These are phyloP conservation scores for Termitomyces sp. DNA, from an alignment of 768 basidiomycete genomes.

Conservation along the genomic window DNA sequence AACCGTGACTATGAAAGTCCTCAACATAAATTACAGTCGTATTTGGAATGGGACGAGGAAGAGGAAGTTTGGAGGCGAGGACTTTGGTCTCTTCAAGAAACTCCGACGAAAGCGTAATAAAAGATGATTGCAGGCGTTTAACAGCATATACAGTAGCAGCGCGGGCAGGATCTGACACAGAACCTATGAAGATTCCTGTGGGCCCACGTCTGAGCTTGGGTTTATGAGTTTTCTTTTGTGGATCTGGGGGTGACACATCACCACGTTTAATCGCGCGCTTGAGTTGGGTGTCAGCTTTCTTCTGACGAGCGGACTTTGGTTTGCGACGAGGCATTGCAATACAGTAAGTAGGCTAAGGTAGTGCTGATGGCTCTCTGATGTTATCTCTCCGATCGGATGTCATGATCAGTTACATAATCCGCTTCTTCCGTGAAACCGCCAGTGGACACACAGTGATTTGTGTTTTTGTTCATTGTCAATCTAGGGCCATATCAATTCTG, in stretches of 20 bases:
- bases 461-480: no score
- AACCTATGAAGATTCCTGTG: slow-evolving; percentile 25
- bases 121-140: slow-evolving; percentile 64
- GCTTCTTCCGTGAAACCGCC: no score
- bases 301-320: slow-evolving; percentile 62
- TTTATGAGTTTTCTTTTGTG: slow-evolving; percentile 25
- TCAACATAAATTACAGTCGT: slow-evolving; percentile 34
- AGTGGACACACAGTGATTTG: no score
- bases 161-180: slow-evolving; percentile 15
- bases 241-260: slow-evolving; percentile 44
- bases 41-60: slow-evolving; percentile 54
- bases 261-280: slow-evolving; percentile 87
- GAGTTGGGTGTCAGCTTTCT: slow-evolving; percentile 68
- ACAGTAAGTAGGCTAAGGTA: no score
- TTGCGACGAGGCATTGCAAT: slow-evolving; percentile 40
- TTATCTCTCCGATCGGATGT: no score
- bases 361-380: no score
- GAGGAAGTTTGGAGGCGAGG: slow-evolving; percentile 49
- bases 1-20: slow-evolving; percentile 14
- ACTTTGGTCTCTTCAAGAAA: slow-evolving; percentile 61
- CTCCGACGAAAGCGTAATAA: slow-evolving; percentile 53
- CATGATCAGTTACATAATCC: no score
- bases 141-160: slow-evolving; percentile 36
- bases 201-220: slow-evolving; percentile 25
- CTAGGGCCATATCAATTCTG: not conserved